Evolutionary conservation across 768 basidiomycete species (phyloP).

Genomic region (Pholiota molesta): DNA sequence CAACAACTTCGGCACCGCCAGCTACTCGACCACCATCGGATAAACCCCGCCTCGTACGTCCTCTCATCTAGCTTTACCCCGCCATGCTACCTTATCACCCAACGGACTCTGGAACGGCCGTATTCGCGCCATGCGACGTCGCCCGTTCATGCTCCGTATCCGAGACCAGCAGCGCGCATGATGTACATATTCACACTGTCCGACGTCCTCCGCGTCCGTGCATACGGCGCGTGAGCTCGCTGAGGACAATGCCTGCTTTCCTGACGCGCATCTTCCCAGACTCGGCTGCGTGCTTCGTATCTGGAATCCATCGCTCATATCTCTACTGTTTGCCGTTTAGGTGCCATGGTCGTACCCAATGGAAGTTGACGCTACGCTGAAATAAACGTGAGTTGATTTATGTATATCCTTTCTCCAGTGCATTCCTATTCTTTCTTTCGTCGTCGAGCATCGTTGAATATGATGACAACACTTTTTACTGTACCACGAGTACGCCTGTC

Average conservation of each 20-base stretch:
- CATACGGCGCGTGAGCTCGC: slow-evolving; percentile 6
- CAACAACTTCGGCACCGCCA: not conserved
- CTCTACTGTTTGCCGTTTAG: too few relatives aligned
- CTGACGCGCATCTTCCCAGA: not conserved
- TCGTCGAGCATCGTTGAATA: not conserved
- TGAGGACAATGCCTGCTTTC: not conserved
- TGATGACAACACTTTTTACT: slow-evolving; percentile 15
- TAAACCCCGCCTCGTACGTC: not conserved
- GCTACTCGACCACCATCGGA: not conserved
- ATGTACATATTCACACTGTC: slow-evolving; percentile 14
- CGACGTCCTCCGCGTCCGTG: slow-evolving; percentile 8
- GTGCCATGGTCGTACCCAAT: too few relatives aligned
- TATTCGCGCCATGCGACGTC: too few relatives aligned
- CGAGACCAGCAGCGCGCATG: too few relatives aligned
- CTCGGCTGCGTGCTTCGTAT: too few relatives aligned
- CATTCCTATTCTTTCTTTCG: not conserved
- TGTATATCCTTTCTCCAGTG: too few relatives aligned
- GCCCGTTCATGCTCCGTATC: too few relatives aligned
- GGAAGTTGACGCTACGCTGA: too few relatives aligned
- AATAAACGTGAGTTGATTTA: too few relatives aligned
- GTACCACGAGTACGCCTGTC: slow-evolving; percentile 11
- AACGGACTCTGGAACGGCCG: too few relatives aligned
- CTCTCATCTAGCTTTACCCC: not conserved
- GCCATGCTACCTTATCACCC: not conserved
- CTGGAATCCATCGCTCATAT: too few relatives aligned